phyloP scores from a whole-genome alignment of 2,329 filamentous ascomycete genomes.

The Zarea fungicola region DNA sequence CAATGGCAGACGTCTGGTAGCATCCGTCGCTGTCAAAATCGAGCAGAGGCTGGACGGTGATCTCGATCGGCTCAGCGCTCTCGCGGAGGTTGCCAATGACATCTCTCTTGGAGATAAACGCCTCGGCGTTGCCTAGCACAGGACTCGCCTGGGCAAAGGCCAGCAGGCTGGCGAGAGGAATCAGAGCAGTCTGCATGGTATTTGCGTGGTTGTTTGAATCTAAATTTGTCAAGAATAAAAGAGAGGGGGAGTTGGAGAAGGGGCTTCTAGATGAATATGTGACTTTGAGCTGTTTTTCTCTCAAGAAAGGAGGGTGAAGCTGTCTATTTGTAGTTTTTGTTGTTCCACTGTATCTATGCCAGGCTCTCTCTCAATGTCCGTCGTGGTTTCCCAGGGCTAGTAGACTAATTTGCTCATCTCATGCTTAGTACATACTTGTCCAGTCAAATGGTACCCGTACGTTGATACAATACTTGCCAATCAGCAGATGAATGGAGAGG shows the following conservation, averaged over 20 bases:
- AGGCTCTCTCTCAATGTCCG: too few relatives aligned
- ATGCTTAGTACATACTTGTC: too few relatives aligned
- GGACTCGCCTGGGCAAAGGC: constrained; percentile 18
- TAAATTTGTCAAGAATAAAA: neutral
- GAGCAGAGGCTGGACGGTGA: constrained; percentile 31
- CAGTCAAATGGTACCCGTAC: too few relatives aligned
- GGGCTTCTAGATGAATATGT: neutral
- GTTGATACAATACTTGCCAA: too few relatives aligned
- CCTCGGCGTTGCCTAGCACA: neutral
- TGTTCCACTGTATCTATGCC: too few relatives aligned
- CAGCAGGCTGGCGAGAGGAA: constrained; percentile 11
- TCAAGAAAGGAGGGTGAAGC: too few relatives aligned
- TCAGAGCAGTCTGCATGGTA: neutral
- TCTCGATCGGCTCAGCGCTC: constrained; percentile 28
- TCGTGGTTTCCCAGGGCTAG: too few relatives aligned
- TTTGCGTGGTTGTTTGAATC: neutral
- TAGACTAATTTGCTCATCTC: too few relatives aligned
- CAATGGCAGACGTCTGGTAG: constrained; percentile 44
- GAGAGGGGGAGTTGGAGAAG: neutral
- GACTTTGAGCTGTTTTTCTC: neutral
- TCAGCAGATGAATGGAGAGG: too few relatives aligned
- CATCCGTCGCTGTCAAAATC: constrained; percentile 37
- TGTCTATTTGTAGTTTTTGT: too few relatives aligned
- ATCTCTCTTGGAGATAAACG: constrained; percentile 20
- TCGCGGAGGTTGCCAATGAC: constrained; percentile 27